phyloP scores from a whole-genome alignment of 805 yeast species.

The Saccharomycopsis sp. region DNA sequence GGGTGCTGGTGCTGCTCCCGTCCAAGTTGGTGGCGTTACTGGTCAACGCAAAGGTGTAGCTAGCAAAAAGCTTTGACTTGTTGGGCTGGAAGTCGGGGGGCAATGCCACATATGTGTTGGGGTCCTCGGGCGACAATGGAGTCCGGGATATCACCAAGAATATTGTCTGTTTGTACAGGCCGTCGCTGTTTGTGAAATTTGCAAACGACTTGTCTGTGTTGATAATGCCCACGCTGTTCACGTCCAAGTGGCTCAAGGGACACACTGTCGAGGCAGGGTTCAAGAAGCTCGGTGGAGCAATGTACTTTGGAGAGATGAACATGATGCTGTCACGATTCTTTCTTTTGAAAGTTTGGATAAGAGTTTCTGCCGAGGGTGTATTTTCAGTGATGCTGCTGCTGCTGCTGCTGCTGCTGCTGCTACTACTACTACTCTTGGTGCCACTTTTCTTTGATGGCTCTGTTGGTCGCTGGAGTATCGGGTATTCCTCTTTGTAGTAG shows the following conservation, averaged over 20 bases:
- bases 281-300: slow-evolving; percentile 2
- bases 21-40: background rate
- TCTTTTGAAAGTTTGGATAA: background rate
- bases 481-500: slow-evolving; percentile 10
- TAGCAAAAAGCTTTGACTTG: slow-evolving; percentile 18
- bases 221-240: slow-evolving; percentile 17
- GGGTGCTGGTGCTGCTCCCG: background rate
- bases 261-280: slow-evolving; percentile 19
- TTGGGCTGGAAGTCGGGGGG: slow-evolving; percentile 20
- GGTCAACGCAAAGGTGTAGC: slow-evolving; percentile 15
- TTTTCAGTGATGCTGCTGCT: background rate
- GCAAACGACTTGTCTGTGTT: slow-evolving; percentile 4
- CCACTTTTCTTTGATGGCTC: no score
- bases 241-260: slow-evolving; percentile 20
- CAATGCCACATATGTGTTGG: slow-evolving; percentile 20
- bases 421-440: no score
- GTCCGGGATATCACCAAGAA: slow-evolving; percentile 19
- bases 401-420: background rate
- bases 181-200: slow-evolving; percentile 17
- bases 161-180: slow-evolving; percentile 16
- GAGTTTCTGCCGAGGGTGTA: slow-evolving; percentile 4
- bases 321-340: slow-evolving; percentile 9
- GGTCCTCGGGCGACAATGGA: slow-evolving; percentile 17
- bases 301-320: slow-evolving; percentile 18
- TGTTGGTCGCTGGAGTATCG: no score